Conservation (phyloP, 176 grass and related monocot species). For the Avena sativa region DNA sequence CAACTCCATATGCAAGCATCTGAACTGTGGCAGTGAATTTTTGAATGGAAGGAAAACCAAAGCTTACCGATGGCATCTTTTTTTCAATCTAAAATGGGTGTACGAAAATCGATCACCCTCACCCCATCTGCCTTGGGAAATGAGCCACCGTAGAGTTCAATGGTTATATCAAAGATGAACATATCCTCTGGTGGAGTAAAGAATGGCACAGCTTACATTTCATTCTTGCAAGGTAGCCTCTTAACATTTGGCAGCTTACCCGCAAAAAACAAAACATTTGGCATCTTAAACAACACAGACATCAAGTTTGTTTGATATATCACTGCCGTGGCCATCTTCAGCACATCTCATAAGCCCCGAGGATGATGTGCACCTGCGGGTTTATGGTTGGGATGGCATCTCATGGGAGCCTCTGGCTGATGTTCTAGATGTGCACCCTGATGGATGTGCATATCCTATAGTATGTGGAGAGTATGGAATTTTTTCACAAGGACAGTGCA, state of each 20-base stretch:
- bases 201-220: slow-evolving; percentile 43
- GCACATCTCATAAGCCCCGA: slow-evolving; percentile 63
- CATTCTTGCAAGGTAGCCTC: slow-evolving; percentile 60
- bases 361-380: slow-evolving; percentile 59
- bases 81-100: no score
- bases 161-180: slow-evolving; percentile 46
- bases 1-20: no score
- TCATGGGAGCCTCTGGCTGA: slow-evolving; percentile 41
- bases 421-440: slow-evolving; percentile 47
- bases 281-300: slow-evolving; percentile 4
- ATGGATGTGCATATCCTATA: slow-evolving; percentile 65
- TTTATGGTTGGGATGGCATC: slow-evolving; percentile 46
- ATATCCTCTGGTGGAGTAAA: slow-evolving; percentile 34
- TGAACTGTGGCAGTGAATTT: no score
- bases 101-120: no score
- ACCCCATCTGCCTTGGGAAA: no score
- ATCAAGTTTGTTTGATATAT: slow-evolving; percentile 47
- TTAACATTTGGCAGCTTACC: slow-evolving; percentile 37
- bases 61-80: no score
- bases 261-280: no score
- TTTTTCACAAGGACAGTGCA: slow-evolving; percentile 51
- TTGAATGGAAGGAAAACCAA: no score
- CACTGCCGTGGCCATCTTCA: slow-evolving; percentile 41
- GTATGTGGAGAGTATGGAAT: slow-evolving; percentile 71
- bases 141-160: background rate